These are phyloP conservation scores for Trypanosoma cruzi DNA, from an alignment of 208 protist genomes.

Conservation along the genomic window DNA sequence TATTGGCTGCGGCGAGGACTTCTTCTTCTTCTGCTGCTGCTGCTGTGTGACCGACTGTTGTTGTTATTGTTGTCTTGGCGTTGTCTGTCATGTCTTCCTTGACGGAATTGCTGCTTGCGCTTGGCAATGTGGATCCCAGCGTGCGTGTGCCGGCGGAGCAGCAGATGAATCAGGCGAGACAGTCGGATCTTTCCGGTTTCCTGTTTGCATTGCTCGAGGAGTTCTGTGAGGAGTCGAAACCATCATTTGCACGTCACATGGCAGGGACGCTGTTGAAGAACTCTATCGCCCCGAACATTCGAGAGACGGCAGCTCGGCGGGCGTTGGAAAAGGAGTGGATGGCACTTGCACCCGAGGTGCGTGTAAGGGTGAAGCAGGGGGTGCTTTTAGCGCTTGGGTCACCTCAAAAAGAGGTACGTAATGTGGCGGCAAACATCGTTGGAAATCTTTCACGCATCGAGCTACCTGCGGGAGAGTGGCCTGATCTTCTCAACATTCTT, in stretches of 20 bases:
- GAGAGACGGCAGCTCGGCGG: constrained; percentile 68
- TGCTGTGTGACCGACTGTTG: background rate
- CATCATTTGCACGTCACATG: constrained; percentile 79
- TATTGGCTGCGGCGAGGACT: too few species aligned
- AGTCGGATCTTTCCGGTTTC: constrained; percentile 81
- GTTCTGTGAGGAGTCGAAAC: constrained; percentile 92
- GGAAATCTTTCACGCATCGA: constrained; percentile 96
- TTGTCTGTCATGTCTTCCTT: constrained; percentile 46
- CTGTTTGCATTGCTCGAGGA: constrained; percentile 87
- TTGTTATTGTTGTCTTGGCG: background rate
- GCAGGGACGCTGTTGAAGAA: constrained; percentile 96
- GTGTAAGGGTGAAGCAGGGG: constrained; percentile 67
- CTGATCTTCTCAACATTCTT: constrained; percentile 90
- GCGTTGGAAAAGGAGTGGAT: constrained; percentile 74
- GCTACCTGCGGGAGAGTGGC: constrained; percentile 94
- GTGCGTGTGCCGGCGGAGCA: constrained; percentile 80
- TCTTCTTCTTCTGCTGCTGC: too few species aligned
- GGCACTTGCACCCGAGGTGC: constrained; percentile 47
- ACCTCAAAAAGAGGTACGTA: constrained; percentile 77
- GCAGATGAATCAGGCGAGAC: constrained; percentile 64
- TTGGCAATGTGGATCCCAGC: constrained; percentile 66
- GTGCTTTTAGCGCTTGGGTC: constrained; percentile 86
- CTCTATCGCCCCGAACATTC: constrained; percentile 87
- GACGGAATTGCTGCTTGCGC: constrained; percentile 69
- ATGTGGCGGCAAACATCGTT: constrained; percentile 94